Conservation (phyloP, 163 green algal genomes). For the Scenedesmus sp. region DNA sequence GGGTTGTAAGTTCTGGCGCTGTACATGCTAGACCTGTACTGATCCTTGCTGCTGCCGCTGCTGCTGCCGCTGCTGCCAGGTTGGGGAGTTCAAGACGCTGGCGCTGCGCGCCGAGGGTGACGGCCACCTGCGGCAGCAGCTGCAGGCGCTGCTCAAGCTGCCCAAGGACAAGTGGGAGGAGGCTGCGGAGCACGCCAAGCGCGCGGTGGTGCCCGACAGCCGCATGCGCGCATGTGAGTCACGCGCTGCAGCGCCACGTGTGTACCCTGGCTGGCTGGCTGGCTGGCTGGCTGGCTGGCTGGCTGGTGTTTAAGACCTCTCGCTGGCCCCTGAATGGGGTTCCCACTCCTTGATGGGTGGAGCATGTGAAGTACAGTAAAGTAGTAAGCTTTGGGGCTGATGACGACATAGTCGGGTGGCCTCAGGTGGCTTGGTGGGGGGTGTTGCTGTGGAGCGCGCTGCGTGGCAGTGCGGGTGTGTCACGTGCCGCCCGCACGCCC, state of each 20-base stretch:
- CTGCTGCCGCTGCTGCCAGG: conserved; percentile 46
- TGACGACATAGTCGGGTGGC: no score
- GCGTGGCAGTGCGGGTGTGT: no score
- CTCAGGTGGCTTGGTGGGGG: no score
- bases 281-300: neutral
- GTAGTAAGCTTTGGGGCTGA: no score
- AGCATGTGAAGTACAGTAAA: no score
- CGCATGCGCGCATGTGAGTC: conserved; percentile 84
- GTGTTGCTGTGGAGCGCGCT: no score
- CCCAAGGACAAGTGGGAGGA: conserved; percentile 96
- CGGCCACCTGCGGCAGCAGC: conserved; percentile 78
- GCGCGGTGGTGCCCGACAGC: conserved; percentile 88
- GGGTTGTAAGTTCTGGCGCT: no score
- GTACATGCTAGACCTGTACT: neutral
- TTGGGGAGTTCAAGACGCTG: conserved; percentile 90
- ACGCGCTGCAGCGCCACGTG: neutral
- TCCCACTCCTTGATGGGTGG: no score
- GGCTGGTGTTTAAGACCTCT: no score
- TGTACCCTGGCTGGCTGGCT: neutral
- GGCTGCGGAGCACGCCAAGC: conserved; percentile 88
- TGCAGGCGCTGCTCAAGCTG: conserved; percentile 92
- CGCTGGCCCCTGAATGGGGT: no score
- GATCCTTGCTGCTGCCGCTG: neutral
- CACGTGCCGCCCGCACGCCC: no score
- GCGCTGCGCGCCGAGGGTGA: conserved; percentile 86